Percentiles rank a stretch among this genome's conserved stretches.
These are phyloP conservation scores for Trichomonas gallinae DNA, from an alignment of 208 protist genomes.

Conservation along the genomic window DNA sequence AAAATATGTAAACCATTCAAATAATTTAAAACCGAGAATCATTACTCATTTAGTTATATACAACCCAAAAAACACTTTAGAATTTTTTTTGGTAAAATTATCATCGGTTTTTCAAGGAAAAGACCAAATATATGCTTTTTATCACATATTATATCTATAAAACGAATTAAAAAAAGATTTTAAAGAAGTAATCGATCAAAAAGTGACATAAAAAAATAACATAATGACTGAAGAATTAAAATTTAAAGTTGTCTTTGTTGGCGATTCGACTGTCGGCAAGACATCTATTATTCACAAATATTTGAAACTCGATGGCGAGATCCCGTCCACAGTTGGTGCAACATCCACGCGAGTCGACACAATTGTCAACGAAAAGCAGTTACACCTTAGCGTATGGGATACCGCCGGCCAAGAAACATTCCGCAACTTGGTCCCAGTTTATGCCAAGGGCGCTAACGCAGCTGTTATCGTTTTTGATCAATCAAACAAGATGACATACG, in stretches of 20 bases:
- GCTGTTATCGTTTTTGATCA: constrained; percentile 14
- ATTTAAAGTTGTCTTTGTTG: constrained; percentile 19
- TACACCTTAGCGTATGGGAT: not conserved
- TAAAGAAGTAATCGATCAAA: not conserved
- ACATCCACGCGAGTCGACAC: not conserved
- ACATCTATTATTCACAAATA: constrained; percentile 20
- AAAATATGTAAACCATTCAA: too few species aligned
- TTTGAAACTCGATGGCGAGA: not conserved
- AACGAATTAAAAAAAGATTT: too few species aligned
- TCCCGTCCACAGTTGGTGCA: not conserved
- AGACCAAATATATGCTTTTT: too few species aligned
- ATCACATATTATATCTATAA: too few species aligned
- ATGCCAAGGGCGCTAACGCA: not conserved
- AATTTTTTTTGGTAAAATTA: too few species aligned
- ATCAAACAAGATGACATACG: not conserved
- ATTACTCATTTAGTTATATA: too few species aligned
- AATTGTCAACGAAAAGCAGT: not conserved
- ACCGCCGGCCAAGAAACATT: not conserved
- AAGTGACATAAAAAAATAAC: not conserved
- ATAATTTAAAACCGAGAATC: too few species aligned
- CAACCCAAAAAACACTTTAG: too few species aligned
- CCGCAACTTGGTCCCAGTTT: not conserved
- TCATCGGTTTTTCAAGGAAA: too few species aligned
- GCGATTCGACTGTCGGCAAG: not conserved
- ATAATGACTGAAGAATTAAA: not conserved